Conservation (phyloP, 2,329 filamentous ascomycete genomes). For the Didymella exigua region DNA sequence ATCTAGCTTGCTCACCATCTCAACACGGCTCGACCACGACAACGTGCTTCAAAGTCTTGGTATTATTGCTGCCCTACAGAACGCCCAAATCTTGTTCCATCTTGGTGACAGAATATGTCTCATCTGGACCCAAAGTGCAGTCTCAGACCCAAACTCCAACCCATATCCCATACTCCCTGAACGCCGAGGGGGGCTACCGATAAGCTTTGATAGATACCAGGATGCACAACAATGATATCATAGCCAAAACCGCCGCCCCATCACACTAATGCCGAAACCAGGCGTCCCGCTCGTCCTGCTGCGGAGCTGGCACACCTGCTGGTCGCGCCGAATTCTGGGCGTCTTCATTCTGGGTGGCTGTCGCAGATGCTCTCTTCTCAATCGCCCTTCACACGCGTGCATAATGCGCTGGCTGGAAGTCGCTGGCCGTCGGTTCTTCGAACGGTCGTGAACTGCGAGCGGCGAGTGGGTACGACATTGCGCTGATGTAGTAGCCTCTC, state of each 20-base stretch:
- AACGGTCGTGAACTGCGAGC: slow-evolving; percentile 18
- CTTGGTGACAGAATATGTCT: neutral
- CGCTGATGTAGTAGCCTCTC: slow-evolving; percentile 17
- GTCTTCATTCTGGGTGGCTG: neutral
- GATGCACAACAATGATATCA: slow-evolving; percentile 20
- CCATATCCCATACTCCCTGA: neutral
- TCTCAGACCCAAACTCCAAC: neutral
- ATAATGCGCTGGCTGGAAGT: slow-evolving; percentile 28
- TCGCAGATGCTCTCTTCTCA: neutral
- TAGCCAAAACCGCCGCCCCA: neutral
- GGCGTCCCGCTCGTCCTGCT: neutral
- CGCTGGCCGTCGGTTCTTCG: slow-evolving; percentile 24
- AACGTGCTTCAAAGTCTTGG: neutral
- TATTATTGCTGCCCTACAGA: slow-evolving; percentile 1
- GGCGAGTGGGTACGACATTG: slow-evolving; percentile 3
- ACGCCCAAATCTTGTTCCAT: neutral
- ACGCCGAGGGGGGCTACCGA: slow-evolving; percentile 6
- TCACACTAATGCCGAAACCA: slow-evolving; percentile 1
- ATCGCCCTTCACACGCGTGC: neutral
- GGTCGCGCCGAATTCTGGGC: neutral
- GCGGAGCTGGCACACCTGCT: neutral
- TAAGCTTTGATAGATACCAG: slow-evolving; percentile 13
- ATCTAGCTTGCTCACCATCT: slow-evolving; percentile 7
- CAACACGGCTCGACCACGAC: slow-evolving; percentile 3
- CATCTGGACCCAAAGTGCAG: neutral